These are phyloP conservation scores for Phytophthora cajani DNA, from an alignment of 352 stramenopile species.

Conservation along the genomic window DNA sequence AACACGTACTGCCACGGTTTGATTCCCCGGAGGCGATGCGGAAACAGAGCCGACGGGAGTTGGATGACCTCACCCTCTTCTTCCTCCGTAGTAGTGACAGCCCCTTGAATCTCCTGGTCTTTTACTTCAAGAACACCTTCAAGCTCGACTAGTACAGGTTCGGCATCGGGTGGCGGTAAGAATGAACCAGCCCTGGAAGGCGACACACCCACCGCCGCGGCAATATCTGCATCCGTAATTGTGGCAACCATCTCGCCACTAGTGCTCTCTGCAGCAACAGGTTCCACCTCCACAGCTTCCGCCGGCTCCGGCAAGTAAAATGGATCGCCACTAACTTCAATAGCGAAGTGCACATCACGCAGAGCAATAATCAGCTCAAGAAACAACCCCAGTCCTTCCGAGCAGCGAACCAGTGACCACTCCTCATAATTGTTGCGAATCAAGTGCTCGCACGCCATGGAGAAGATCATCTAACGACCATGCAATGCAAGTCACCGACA, in stretches of 20 bases:
- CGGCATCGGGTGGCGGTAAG: conserved; percentile 19
- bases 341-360: conserved; percentile 70
- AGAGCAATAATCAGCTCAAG: conserved; percentile 80
- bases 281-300: conserved; percentile 21
- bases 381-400: conserved; percentile 74
- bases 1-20: conserved; percentile 89
- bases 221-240: conserved; percentile 45
- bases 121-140: conserved; percentile 18
- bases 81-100: conserved; percentile 15
- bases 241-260: conserved; percentile 35
- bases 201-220: conserved; percentile 35
- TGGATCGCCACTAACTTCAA: conserved; percentile 68
- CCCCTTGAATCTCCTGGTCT: conserved; percentile 21
- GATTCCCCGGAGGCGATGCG: conserved; percentile 75
- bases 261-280: conserved; percentile 16
- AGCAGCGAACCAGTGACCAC: conserved; percentile 80
- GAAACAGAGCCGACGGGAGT: conserved; percentile 63
- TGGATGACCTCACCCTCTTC: conserved; percentile 50
- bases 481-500: conserved; percentile 10
- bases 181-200: conserved; percentile 40
- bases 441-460: conserved; percentile 73
- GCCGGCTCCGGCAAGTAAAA: conserved; percentile 40
- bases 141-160: conserved; percentile 20
- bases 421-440: conserved; percentile 82
- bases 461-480: conserved; percentile 76